phyloP scores from a whole-genome alignment of 805 yeast species.

The Clavispora vitiphila region DNA sequence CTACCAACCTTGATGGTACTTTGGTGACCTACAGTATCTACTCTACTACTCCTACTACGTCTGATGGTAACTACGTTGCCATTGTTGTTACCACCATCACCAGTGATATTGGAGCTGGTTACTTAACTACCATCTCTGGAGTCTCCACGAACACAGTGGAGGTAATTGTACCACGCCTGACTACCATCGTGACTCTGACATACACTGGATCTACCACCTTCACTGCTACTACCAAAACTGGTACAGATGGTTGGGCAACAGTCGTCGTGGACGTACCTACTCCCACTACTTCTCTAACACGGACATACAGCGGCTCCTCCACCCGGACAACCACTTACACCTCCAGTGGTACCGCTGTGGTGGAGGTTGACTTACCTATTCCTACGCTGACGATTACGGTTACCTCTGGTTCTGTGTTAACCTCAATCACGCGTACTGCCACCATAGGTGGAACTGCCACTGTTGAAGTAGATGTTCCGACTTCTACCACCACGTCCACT shows the following conservation, averaged over 20 bases:
- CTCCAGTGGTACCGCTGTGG: constrained; percentile 18
- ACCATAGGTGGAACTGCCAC: constrained; percentile 9
- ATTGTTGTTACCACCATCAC: neutral
- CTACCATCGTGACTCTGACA: constrained; percentile 2
- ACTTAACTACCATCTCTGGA: constrained; percentile 3
- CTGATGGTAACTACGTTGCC: neutral
- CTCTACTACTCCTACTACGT: neutral
- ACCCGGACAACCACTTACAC: constrained; percentile 11
- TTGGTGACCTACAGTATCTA: neutral
- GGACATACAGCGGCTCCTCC: constrained; percentile 3
- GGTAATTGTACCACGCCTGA: constrained; percentile 5
- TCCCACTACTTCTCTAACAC: constrained; percentile 1
- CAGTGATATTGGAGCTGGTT: neutral
- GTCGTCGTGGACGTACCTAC: constrained; percentile 3
- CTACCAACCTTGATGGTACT: neutral
- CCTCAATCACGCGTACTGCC: constrained; percentile 6
- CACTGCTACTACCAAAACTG: constrained; percentile 1
- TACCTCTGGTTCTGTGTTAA: constrained; percentile 2
- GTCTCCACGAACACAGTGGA: constrained; percentile 4
- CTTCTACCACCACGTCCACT: constrained; percentile 4
- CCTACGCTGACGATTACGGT: constrained; percentile 1
- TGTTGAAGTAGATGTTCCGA: constrained; percentile 10
- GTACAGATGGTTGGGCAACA: constrained; percentile 6
- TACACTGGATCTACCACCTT: constrained; percentile 3
- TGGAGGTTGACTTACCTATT: constrained; percentile 18